These are phyloP conservation scores for Phaeosphaeriaceae sp. DNA, from an alignment of 2,329 filamentous ascomycete species.

Conservation along the genomic window DNA sequence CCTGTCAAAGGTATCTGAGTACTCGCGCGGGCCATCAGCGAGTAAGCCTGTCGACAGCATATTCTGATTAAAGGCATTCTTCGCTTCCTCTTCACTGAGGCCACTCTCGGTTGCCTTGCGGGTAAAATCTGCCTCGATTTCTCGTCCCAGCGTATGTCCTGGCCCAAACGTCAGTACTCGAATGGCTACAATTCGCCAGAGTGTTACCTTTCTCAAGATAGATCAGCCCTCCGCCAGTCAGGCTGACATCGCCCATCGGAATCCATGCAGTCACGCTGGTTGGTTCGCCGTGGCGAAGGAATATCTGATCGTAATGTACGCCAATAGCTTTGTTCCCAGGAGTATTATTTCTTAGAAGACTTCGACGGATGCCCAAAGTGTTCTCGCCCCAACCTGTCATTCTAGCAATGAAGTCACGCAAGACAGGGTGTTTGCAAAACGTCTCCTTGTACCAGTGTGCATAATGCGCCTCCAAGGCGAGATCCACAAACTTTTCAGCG, in stretches of 20 bases:
- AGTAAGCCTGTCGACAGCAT: conserved; percentile 65
- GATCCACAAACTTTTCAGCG: conserved; percentile 55
- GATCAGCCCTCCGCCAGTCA: conserved; percentile 65
- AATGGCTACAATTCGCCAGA: not conserved
- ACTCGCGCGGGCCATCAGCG: conserved; percentile 57
- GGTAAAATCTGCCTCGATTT: conserved; percentile 60
- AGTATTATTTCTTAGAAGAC: conserved; percentile 63
- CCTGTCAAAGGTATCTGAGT: conserved; percentile 53
- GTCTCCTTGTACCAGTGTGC: conserved; percentile 55
- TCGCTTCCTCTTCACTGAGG: conserved; percentile 60
- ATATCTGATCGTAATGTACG: conserved; percentile 68
- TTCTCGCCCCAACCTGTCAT: conserved; percentile 62
- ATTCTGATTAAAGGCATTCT: conserved; percentile 58
- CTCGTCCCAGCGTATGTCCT: conserved; percentile 56
- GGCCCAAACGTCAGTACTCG: not conserved
- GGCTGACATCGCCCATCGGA: conserved; percentile 60
- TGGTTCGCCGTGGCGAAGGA: conserved; percentile 62
- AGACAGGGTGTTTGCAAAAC: conserved; percentile 61
- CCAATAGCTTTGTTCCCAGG: conserved; percentile 65
- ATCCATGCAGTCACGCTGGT: conserved; percentile 66
- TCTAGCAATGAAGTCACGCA: conserved; percentile 58
- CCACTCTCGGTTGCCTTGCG: conserved; percentile 57
- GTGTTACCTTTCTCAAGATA: conserved; percentile 60
- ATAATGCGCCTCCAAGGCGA: conserved; percentile 62
- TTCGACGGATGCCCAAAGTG: conserved; percentile 56